A percentile compares a stretch with the other conserved stretches of the same genome.
Conservation (phyloP, 1,284 basidiomycete genomes). For the Sporisorium graminicola region DNA sequence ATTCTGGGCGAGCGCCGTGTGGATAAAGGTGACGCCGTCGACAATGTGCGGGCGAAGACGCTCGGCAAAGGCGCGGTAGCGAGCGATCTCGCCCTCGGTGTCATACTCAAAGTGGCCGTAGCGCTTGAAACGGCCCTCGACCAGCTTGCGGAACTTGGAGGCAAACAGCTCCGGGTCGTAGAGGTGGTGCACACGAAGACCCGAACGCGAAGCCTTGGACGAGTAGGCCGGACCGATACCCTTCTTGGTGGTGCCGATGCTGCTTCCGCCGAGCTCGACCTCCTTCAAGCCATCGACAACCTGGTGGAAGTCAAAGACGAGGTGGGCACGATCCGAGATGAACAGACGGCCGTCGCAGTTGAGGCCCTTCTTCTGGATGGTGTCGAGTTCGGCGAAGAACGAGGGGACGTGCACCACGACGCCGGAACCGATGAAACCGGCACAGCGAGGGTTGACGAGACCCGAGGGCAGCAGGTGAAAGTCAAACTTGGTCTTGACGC, state of each 20-base stretch:
- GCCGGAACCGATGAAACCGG: slow-evolving; percentile 90
- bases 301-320: slow-evolving; percentile 99
- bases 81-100: slow-evolving; percentile 92
- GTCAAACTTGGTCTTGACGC: slow-evolving; percentile 86
- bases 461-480: slow-evolving; percentile 96
- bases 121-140: slow-evolving; percentile 96
- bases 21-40: slow-evolving; percentile 87
- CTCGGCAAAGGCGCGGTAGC: slow-evolving; percentile 89
- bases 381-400: slow-evolving; percentile 93
- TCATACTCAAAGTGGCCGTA: slow-evolving; percentile 99
- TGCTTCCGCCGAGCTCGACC: slow-evolving; percentile 89
- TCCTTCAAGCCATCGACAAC: slow-evolving; percentile 99
- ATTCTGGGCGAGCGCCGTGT: slow-evolving; percentile 78
- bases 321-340: slow-evolving; percentile 93
- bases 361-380: slow-evolving; percentile 81
- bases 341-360: slow-evolving; percentile 87
- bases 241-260: slow-evolving; percentile 97
- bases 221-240: slow-evolving; percentile 99
- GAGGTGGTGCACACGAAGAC: slow-evolving; percentile 93
- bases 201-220: slow-evolving; percentile 94
- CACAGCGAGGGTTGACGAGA: slow-evolving; percentile 88
- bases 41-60: slow-evolving; percentile 88
- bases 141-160: slow-evolving; percentile 91
- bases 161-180: slow-evolving; percentile 90
- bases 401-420: slow-evolving; percentile 96